Evolutionary conservation across 1,284 basidiomycete genomes (phyloP), one percentile per base, ranked within the genome.

Genomic region (Rhodotorula sp.): DNA sequence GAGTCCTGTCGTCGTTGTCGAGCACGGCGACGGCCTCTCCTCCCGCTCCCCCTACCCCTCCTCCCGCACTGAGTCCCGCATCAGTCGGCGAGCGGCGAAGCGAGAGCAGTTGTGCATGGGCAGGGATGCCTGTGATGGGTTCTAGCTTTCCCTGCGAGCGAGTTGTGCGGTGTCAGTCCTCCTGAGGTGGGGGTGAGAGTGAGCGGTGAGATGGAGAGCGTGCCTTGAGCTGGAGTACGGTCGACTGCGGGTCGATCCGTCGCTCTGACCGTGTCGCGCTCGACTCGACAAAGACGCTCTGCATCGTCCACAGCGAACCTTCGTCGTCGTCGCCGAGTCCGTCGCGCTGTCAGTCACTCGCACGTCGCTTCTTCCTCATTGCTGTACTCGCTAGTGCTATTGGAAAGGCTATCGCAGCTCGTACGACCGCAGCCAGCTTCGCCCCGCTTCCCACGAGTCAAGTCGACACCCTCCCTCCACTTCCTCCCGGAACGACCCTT

Each of bases 241-340:
- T 89, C 48, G 87, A 81, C 74, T 87, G 85, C 17, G 87, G 85
- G 75, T 92, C 90, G 76, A 91, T 86, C 1, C 89, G 85, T 60
- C 93, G 86, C 81, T 96, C 93, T 0, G 90, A 92, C 72, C 87
- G 88, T 1, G 92, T 94, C 76, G 94, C 91, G 15, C 88, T 88
- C 6, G 92, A 95, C n/a, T 85, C 79, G 20, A 95, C 88, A 76
- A 88, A 92, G 58, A 94, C 82, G 67, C 85, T 88, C 54, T 91
- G 81, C 71, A 80, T 66, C 13, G 76, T 64, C 77, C 10, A 6
- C 44, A 20, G 51, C 51, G 9, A 46, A 19, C 39, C 27, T 10
- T 24, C 34, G 13, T 20, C 34, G 48, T 44, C 39, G n/a, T 32
- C 59, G 34, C 47, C 15, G 39, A 27, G 24, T 20, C 24, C 48